Evolutionary conservation across 2,329 filamentous ascomycete species (phyloP), one percentile per base, ranked within the genome.

Genomic region (Ophiostoma ips): DNA sequence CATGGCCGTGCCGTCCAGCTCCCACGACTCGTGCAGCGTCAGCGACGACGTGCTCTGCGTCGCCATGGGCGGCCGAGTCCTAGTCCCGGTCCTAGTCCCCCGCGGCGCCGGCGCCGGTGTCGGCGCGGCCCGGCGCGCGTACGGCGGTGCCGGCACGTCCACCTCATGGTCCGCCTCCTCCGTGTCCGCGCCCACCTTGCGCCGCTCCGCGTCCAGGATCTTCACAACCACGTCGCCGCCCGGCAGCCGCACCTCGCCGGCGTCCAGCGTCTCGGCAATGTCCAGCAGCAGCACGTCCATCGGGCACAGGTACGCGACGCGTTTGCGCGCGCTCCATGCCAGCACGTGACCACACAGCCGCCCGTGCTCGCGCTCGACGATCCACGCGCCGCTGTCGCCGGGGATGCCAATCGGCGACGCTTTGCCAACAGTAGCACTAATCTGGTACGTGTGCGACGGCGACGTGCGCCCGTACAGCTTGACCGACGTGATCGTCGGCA

Each of bases 371-470:
- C 85, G 83, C 58, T 90, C 85, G 15, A 95, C 80, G 4, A 96
- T 79, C 90, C 90, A 96, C 0, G 90, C 90, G 4, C 90, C 90
- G 7, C 84, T 90, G 63, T 96, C 90, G 16, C 90, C 90, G 2
- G 89, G 89, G 12, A 92, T 79, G 2, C 79, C 79, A 24, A 83
- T 69, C 0, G 73, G 68, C n/a, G 38, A 36, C 24, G 24, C 53
- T 45, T 16, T 52, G n/a, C n/a, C n/a, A n/a, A n/a, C n/a, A n/a
- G 37, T 15, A 15, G 40, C 40, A 18, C 24, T 43, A 16, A 82
- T 68, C 56, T 81, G 76, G 58, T 78, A 82, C 4, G 74, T 84
- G 50, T 86, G 81, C 15, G 83, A 87, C 40, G 89, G 87, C 6
- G 85, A 87, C 41, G 76, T 74, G 15, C 90, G 84, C 0, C 87